Conservation (phyloP, 345 rosid species). For the Citrus reticulata region DNA sequence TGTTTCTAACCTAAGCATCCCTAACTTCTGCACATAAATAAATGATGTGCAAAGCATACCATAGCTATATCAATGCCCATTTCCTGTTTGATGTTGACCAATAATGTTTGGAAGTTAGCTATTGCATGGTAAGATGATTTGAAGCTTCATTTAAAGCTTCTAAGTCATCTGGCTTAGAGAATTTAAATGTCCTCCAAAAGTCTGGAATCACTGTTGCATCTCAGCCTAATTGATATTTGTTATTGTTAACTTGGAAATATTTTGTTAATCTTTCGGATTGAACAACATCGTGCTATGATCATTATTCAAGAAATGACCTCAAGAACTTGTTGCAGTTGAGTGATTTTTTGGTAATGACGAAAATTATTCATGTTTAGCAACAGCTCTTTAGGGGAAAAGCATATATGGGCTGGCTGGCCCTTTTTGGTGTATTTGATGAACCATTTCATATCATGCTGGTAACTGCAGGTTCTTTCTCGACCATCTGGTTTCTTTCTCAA, state of each 20-base stretch:
- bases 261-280: neutral
- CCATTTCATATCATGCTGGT: slow-evolving; percentile 11
- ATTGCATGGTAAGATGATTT: neutral
- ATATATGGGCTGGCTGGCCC: neutral
- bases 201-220: slow-evolving; percentile 1
- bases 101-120: neutral
- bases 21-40: neutral
- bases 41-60: neutral
- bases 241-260: neutral
- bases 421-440: neutral
- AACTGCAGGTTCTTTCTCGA: slow-evolving; percentile 78
- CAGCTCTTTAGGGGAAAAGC: neutral
- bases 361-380: neutral
- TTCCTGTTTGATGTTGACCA: neutral
- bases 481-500: slow-evolving; percentile 83
- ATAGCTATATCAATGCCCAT: neutral
- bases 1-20: neutral
- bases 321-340: neutral
- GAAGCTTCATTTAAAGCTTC: neutral
- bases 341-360: neutral
- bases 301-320: neutral
- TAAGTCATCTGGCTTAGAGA: neutral
- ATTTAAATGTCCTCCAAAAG: neutral
- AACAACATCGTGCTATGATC: neutral
- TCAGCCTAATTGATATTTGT: neutral